Percentiles rank a stretch among this genome's conserved stretches.
phyloP scores from a whole-genome alignment of 768 basidiomycete genomes.

The Mycena olivaceomarginata region DNA sequence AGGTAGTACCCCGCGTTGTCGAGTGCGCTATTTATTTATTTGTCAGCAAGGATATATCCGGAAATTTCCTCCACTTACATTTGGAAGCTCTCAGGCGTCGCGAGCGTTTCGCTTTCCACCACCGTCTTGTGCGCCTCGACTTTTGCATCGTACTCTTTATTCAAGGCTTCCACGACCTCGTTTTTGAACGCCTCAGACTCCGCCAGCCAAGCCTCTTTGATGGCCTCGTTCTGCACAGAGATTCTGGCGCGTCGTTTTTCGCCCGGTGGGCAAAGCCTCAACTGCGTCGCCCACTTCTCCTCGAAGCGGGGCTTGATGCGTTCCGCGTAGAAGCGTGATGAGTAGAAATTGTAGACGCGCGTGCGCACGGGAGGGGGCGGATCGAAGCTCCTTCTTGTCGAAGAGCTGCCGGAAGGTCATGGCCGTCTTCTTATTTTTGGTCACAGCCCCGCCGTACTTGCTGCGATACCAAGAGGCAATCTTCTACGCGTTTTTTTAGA shows the following conservation, averaged over 20 bases:
- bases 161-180: not conserved
- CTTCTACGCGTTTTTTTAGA: not conserved
- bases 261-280: no score
- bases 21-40: not conserved
- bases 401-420: not conserved
- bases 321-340: not conserved
- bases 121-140: not conserved
- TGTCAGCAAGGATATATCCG: not conserved
- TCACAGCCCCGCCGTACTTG: not conserved
- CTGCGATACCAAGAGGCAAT: slow-evolving; percentile 1
- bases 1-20: slow-evolving; percentile 8
- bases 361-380: not conserved
- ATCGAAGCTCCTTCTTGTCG: not conserved
- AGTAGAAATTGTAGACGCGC: slow-evolving; percentile 7
- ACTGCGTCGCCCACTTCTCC: not conserved
- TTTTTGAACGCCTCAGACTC: not conserved
- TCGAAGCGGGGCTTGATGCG: slow-evolving; percentile 10
- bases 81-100: not conserved
- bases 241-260: not conserved
- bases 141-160: not conserved
- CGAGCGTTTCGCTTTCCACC: not conserved
- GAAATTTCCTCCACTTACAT: slow-evolving; percentile 1
- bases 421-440: not conserved
- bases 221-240: not conserved
- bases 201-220: not conserved